Percentiles rank a stretch among this genome's conserved stretches.
phyloP scores from a whole-genome alignment of 2,329 filamentous ascomycete genomes.

The Stachybotrys chartarum region DNA sequence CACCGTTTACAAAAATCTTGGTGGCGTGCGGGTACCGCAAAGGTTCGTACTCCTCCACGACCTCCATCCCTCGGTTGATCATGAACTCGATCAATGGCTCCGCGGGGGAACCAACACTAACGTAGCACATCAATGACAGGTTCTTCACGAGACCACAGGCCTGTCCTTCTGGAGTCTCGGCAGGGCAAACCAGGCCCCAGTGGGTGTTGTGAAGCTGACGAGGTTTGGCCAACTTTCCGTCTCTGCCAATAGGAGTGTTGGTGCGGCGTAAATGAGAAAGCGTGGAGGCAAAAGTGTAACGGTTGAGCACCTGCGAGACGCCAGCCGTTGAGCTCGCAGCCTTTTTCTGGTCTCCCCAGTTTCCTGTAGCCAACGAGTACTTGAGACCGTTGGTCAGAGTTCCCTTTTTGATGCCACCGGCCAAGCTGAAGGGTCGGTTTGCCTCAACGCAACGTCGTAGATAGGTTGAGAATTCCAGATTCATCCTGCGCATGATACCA shows the following conservation, averaged over 20 bases:
- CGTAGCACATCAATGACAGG: constrained; percentile 93
- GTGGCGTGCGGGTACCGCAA: constrained; percentile 82
- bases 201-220: constrained; percentile 98
- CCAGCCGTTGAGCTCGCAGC: constrained; percentile 89
- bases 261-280: constrained; percentile 94
- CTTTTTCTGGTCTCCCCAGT: constrained; percentile 99
- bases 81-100: constrained; percentile 92
- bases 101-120: constrained; percentile 88
- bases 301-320: constrained; percentile 95
- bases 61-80: constrained; percentile 91
- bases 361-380: constrained; percentile 94
- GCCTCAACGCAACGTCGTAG: constrained; percentile 88
- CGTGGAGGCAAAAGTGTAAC: constrained; percentile 95
- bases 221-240: constrained; percentile 96
- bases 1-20: constrained; percentile 96
- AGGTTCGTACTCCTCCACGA: constrained; percentile 91
- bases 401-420: constrained; percentile 81
- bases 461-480: constrained; percentile 83
- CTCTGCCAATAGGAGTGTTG: constrained; percentile 94
- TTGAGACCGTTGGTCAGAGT: constrained; percentile 92
- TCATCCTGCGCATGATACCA: constrained; percentile 82
- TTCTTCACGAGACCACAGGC: constrained; percentile 99
- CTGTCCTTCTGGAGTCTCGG: constrained; percentile 96
- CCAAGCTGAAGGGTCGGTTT: constrained; percentile 82
- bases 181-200: constrained; percentile 95